phyloP scores from a whole-genome alignment of 495 filamentous ascomycete genomes.

The Neurospora terricola region DNA sequence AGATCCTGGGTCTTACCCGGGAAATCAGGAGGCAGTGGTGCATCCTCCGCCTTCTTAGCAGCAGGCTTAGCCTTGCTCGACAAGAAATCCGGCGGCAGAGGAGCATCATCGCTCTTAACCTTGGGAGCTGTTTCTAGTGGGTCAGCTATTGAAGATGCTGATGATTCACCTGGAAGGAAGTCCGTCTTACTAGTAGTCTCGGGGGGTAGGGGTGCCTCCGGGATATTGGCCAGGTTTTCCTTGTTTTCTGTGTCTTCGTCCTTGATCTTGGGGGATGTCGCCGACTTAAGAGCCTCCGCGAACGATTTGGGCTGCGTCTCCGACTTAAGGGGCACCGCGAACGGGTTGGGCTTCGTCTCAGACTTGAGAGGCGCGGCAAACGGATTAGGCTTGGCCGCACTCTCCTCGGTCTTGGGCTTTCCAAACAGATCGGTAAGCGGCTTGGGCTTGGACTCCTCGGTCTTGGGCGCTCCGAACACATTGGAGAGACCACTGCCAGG shows the following conservation, averaged over 20 bases:
- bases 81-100: conserved; percentile 9
- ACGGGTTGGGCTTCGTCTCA: not conserved
- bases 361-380: not conserved
- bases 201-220: conserved; percentile 62
- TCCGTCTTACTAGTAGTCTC: conserved; percentile 60
- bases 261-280: conserved; percentile 25
- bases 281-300: not conserved
- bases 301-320: not conserved
- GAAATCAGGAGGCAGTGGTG: conserved; percentile 17
- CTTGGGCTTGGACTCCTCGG: conserved; percentile 5
- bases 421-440: conserved; percentile 4
- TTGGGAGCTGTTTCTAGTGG: conserved; percentile 30
- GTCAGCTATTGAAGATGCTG: conserved; percentile 47
- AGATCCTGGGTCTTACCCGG: conserved; percentile 4
- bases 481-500: not conserved
- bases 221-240: conserved; percentile 20
- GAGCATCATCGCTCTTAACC: conserved; percentile 20
- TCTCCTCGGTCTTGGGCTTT: conserved; percentile 17
- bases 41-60: conserved; percentile 6
- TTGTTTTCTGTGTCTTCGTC: conserved; percentile 21
- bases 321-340: not conserved
- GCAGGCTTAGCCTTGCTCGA: conserved; percentile 6
- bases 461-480: not conserved
- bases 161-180: conserved; percentile 57
- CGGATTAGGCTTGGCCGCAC: not conserved